Base-by-base conservation (phyloP, 768 basidiomycete species). In the Astraeus odoratus region DNA sequence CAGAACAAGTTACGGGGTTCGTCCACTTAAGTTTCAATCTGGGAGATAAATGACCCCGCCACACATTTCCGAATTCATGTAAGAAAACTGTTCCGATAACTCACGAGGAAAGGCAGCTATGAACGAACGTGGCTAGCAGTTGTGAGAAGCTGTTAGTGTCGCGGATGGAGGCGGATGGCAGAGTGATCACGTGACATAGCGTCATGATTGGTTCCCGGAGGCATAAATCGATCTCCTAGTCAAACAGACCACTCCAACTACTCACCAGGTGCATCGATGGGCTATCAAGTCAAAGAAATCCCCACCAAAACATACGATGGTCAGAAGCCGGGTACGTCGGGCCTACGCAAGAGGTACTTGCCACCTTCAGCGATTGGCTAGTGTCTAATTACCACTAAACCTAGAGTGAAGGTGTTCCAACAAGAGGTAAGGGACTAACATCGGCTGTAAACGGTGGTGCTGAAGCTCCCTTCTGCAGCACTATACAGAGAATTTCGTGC, bases 401-500 rank as follows among this genome's bases (percentile, higher is more conserved):
- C 30, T 61, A 94, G 91, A 59, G 96, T 98, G 66, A 97, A 95
- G 71, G 81, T 98, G 56, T 99, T 99, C 78, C 89, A 99, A 69
- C 91, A 97, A 66, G 77, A 89, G 79, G 92, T 90, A 55, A 52
- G 75, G 48, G 51, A 51, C n/a, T 58, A 25, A 57, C 52, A 52
- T 39, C 43, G 33, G 27, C 43, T 24, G 31, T 37, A 22, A 16
- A 49, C 30, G 16, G 49, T 25, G 43, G 15, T 37, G 45, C 60
- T 61, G 49, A 58, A 57, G 48, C 34, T 40, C 44, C n/a, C 31
- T 25, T 50, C 26, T 46, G 43, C 43, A 93, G 90, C 83, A 98
- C 73, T 99, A 98, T 71, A 99, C 96, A 36, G 96, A 98, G 70
- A 99, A 98, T 75, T 99, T 99, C 57, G 65, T 97, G 47, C 95